A percentile compares a stretch with the other conserved stretches of the same genome.
These are phyloP conservation scores for Melaleuca alternifolia DNA, from an alignment of 345 rosid genomes.

Conservation along the genomic window DNA sequence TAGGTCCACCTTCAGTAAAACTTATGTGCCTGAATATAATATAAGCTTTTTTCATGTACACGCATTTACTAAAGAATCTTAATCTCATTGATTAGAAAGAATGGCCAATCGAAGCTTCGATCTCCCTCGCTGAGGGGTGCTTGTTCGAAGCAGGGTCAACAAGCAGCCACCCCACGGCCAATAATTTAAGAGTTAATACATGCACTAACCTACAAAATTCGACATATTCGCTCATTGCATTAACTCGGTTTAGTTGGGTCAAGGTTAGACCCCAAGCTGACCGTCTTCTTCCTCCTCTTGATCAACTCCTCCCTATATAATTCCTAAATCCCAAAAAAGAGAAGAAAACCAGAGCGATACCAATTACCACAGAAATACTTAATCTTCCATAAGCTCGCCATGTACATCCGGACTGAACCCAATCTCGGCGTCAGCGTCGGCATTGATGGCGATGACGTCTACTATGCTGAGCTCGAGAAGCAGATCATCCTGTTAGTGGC, in stretches of 20 bases:
- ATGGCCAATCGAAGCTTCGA: neutral
- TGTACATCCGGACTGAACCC: neutral
- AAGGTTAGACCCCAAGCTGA: neutral
- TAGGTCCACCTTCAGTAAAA: neutral
- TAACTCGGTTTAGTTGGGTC: neutral
- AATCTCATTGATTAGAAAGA: neutral
- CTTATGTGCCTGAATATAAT: neutral
- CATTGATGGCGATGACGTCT: neutral
- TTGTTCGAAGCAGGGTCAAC: neutral
- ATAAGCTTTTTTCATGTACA: neutral
- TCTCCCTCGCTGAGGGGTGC: neutral
- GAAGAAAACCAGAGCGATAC: neutral
- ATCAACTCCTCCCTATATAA: neutral
- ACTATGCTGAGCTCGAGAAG: slow-evolving; percentile 2
- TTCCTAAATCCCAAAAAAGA: neutral
- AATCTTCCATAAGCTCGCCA: neutral
- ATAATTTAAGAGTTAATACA: neutral
- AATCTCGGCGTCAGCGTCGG: neutral
- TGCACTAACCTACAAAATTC: neutral
- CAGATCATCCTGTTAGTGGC: neutral
- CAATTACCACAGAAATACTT: neutral
- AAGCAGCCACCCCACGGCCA: neutral
- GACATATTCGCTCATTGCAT: neutral
- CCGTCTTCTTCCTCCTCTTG: neutral
- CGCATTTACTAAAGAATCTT: neutral